These are phyloP conservation scores for Chaetomium sp. DNA, from an alignment of 2,329 filamentous ascomycete species.

Conservation along the genomic window DNA sequence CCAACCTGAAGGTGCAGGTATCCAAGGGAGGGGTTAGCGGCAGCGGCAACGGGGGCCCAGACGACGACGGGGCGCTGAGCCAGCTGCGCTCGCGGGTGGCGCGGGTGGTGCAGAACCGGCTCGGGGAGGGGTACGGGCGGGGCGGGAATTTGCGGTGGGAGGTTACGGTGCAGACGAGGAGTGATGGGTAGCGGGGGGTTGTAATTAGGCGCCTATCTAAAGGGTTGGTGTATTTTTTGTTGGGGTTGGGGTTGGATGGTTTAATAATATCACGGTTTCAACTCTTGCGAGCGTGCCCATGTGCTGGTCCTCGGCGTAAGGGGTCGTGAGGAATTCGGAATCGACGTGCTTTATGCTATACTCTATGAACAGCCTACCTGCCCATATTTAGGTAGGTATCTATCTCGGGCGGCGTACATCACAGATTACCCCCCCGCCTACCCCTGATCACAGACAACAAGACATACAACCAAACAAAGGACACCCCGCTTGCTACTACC, in stretches of 20 bases:
- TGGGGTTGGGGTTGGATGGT: background rate
- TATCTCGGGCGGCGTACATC: background rate
- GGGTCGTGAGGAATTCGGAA: background rate
- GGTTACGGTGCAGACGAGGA: conserved; percentile 76
- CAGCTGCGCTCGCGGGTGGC: conserved; percentile 75
- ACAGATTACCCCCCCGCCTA: background rate
- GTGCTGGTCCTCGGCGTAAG: background rate
- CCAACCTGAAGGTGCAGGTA: conserved; percentile 82
- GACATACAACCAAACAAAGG: background rate
- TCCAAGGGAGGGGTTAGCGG: conserved; percentile 38
- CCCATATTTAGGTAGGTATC: background rate
- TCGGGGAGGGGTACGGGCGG: conserved; percentile 85
- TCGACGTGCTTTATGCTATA: background rate
- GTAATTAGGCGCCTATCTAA: no score
- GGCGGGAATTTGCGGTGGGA: conserved; percentile 86
- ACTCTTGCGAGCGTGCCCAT: background rate
- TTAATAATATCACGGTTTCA: background rate
- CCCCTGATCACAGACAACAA: background rate
- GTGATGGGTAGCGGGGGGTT: conserved; percentile 35
- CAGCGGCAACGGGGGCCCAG: background rate
- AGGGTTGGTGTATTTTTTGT: background rate
- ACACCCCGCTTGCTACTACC: background rate
- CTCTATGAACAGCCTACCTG: background rate
- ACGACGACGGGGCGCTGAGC: conserved; percentile 68
- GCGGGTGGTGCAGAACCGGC: conserved; percentile 77